These are phyloP conservation scores for Trichomonas gallinae DNA, from an alignment of 208 protist genomes.

Conservation along the genomic window DNA sequence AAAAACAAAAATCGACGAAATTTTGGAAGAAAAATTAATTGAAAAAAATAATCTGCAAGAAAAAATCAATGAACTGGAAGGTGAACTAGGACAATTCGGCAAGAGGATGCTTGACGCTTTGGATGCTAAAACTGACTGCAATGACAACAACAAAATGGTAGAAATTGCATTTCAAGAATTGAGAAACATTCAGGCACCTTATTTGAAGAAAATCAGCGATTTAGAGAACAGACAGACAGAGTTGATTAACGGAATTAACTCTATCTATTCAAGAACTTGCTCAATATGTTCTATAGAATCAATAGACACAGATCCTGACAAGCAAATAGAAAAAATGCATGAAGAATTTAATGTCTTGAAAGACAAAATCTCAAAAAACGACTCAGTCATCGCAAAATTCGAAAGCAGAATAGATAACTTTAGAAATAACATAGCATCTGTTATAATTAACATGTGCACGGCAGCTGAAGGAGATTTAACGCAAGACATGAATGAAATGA, in stretches of 20 bases:
- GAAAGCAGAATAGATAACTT: not conserved
- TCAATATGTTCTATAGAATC: not conserved
- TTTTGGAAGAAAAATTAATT: not conserved
- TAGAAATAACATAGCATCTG: not conserved
- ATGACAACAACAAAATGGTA: not conserved
- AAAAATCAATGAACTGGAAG: not conserved
- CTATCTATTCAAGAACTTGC: not conserved
- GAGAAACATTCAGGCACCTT: not conserved
- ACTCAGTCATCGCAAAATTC: not conserved
- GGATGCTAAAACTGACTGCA: not conserved
- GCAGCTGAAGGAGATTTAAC: not conserved
- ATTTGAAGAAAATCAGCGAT: not conserved
- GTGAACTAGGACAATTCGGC: not conserved
- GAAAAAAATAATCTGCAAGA: not conserved
- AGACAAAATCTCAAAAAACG: not conserved
- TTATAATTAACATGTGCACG: not conserved
- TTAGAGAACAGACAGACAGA: not conserved
- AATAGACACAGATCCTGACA: not conserved
- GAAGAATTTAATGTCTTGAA: not conserved
- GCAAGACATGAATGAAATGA: not conserved
- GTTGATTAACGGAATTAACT: not conserved
- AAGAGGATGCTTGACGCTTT: not conserved
- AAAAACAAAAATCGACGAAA: not conserved
- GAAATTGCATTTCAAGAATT: not conserved
- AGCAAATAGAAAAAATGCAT: not conserved